phyloP scores from a whole-genome alignment of 768 basidiomycete species.

The Strobilomyces confusus region DNA sequence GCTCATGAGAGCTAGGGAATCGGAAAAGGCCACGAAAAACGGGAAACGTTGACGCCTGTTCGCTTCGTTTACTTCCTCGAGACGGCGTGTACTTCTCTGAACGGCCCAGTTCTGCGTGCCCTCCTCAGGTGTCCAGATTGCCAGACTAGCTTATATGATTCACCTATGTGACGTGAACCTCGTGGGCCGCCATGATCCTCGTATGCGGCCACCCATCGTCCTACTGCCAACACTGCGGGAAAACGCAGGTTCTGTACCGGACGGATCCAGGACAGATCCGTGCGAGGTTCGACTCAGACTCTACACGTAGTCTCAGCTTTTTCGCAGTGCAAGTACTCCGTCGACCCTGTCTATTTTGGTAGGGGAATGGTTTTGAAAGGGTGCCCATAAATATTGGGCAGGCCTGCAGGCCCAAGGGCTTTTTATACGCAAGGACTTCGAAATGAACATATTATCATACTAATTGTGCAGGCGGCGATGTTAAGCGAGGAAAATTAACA shows the following conservation, averaged over 20 bases:
- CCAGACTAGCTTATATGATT: slow-evolving; percentile 3
- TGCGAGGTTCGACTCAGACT: too few species aligned
- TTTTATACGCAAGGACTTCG: slow-evolving; percentile 4
- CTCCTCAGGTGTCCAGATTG: neutral
- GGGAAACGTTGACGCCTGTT: slow-evolving; percentile 17
- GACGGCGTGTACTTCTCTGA: slow-evolving; percentile 2
- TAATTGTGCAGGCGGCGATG: slow-evolving; percentile 8
- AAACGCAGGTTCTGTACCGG: too few species aligned
- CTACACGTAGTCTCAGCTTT: too few species aligned
- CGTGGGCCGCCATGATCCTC: neutral
- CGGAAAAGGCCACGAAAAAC: slow-evolving; percentile 14
- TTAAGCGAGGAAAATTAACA: slow-evolving; percentile 17
- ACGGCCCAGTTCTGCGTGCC: neutral
- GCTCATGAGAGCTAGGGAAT: slow-evolving; percentile 17
- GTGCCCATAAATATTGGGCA: neutral
- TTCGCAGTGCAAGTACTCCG: too few species aligned
- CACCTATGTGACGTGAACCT: neutral
- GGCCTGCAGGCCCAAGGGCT: neutral
- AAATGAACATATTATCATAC: slow-evolving; percentile 23
- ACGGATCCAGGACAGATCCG: too few species aligned
- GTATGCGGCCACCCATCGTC: neutral
- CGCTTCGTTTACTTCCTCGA: neutral
- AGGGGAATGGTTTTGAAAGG: neutral
- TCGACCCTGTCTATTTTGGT: neutral
- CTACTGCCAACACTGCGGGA: too few species aligned